These are phyloP conservation scores for Lachnellula occidentalis DNA, from an alignment of 2,329 filamentous ascomycete genomes.

Conservation along the genomic window DNA sequence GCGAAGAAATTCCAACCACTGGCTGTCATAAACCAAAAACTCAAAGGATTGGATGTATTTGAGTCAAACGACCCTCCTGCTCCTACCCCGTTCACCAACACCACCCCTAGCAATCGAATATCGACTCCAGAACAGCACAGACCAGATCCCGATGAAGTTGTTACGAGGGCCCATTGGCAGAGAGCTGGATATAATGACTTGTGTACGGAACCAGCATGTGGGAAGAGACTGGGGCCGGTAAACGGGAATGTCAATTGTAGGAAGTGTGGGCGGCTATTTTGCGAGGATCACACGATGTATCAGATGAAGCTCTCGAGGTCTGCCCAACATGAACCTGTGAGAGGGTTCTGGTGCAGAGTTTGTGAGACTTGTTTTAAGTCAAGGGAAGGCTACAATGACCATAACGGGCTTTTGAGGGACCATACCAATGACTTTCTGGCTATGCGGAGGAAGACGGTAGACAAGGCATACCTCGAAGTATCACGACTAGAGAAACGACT, in stretches of 20 bases:
- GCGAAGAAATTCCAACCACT: slow-evolving; percentile 71
- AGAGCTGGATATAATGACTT: slow-evolving; percentile 64
- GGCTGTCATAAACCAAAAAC: slow-evolving; percentile 68
- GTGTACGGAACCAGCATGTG: slow-evolving; percentile 85
- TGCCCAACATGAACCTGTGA: slow-evolving; percentile 81
- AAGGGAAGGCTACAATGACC: slow-evolving; percentile 90
- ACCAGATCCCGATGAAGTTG: slow-evolving; percentile 79
- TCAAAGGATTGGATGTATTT: slow-evolving; percentile 70
- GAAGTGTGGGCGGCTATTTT: slow-evolving; percentile 88
- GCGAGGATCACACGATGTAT: slow-evolving; percentile 98
- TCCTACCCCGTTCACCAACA: slow-evolving; percentile 25
- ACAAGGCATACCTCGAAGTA: slow-evolving; percentile 81
- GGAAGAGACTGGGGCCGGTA: slow-evolving; percentile 68
- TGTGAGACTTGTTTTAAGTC: slow-evolving; percentile 99
- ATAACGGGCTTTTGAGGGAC: slow-evolving; percentile 65
- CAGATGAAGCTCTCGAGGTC: slow-evolving; percentile 95
- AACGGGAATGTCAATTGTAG: slow-evolving; percentile 89
- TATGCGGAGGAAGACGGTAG: slow-evolving; percentile 70
- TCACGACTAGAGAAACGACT: slow-evolving; percentile 87
- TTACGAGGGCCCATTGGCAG: slow-evolving; percentile 89
- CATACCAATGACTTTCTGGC: slow-evolving; percentile 66
- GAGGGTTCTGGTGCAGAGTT: slow-evolving; percentile 89
- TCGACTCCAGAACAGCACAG: slow-evolving; percentile 28
- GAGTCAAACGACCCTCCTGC: slow-evolving; percentile 60
- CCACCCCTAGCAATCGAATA: slow-evolving; percentile 32